phyloP scores from a whole-genome alignment of 257 asterid species.

The Penstemon eatonii region DNA sequence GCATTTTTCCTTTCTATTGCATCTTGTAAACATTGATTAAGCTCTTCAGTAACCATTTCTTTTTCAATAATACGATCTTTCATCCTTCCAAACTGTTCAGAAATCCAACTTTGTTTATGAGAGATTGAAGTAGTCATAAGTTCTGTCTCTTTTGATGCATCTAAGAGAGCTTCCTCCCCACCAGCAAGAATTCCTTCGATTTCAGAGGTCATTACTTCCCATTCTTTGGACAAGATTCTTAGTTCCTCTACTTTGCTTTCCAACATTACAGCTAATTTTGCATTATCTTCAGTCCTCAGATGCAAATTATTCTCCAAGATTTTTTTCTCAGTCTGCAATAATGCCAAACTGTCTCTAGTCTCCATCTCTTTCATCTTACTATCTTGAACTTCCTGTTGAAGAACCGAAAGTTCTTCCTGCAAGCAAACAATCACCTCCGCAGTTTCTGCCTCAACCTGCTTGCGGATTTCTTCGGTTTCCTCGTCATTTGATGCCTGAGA shows the following conservation, averaged over 20 bases:
- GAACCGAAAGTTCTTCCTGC: constrained; percentile 86
- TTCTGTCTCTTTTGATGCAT: constrained; percentile 60
- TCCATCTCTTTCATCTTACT: constrained; percentile 68
- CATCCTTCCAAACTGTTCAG: constrained; percentile 68
- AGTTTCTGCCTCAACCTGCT: constrained; percentile 96
- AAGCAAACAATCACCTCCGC: constrained; percentile 95
- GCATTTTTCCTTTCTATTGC: constrained; percentile 62
- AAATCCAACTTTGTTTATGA: constrained; percentile 50
- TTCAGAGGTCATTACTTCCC: constrained; percentile 55
- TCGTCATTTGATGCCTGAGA: constrained; percentile 61
- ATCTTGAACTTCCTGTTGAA: constrained; percentile 75
- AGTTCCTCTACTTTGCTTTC: constrained; percentile 59
- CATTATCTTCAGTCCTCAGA: constrained; percentile 50
- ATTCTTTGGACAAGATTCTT: constrained; percentile 47
- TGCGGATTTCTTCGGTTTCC: constrained; percentile 78
- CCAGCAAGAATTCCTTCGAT: constrained; percentile 66
- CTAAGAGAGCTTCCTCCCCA: constrained; percentile 72
- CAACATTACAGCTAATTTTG: constrained; percentile 46
- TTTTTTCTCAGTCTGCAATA: constrained; percentile 49
- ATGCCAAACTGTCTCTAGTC: constrained; percentile 43
- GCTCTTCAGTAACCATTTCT: constrained; percentile 66
- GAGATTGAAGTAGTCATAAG: constrained; percentile 53
- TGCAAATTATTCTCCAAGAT: constrained; percentile 46
- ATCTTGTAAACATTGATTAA: constrained; percentile 66
- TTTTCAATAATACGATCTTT: constrained; percentile 60